Evolutionary conservation across 495 filamentous ascomycete genomes (phyloP).

Genomic region (Tuber calosporum): DNA sequence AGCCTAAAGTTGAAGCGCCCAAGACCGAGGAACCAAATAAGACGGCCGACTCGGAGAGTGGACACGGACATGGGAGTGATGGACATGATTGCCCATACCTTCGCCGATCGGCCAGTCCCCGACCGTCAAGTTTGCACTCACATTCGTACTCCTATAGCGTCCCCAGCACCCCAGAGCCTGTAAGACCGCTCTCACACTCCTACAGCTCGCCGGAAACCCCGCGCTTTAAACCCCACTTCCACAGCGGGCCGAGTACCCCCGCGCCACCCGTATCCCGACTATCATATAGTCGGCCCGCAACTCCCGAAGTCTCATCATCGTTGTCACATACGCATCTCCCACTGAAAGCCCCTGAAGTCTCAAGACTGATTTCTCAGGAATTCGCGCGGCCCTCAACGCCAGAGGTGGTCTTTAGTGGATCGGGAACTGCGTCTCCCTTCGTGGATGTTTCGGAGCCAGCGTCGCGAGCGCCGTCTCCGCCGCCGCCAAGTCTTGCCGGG

Average conservation of each 20-base stretch:
- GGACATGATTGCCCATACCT: conserved; percentile 22
- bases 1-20: neutral
- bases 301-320: neutral
- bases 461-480: conserved; percentile 22
- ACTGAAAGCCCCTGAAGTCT: neutral
- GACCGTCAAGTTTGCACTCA: conserved; percentile 16
- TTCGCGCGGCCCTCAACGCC: conserved; percentile 30
- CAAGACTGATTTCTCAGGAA: neutral
- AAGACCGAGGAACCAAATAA: neutral
- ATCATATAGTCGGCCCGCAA: neutral
- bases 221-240: conserved; percentile 13
- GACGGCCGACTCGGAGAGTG: neutral
- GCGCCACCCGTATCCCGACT: conserved; percentile 9
- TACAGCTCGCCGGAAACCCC: conserved; percentile 26
- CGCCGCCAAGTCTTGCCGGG: conserved; percentile 24
- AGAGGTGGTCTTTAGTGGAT: conserved; percentile 21
- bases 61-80: conserved; percentile 15
- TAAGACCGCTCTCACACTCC: conserved; percentile 21
- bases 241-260: conserved; percentile 27
- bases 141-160: conserved; percentile 20
- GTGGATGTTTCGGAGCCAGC: conserved; percentile 22
- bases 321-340: neutral
- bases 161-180: conserved; percentile 17
- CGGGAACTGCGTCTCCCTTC: conserved; percentile 16
- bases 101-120: conserved; percentile 10